These are phyloP conservation scores for Crithidia expoeki DNA, from an alignment of 208 protist genomes.

Conservation along the genomic window DNA sequence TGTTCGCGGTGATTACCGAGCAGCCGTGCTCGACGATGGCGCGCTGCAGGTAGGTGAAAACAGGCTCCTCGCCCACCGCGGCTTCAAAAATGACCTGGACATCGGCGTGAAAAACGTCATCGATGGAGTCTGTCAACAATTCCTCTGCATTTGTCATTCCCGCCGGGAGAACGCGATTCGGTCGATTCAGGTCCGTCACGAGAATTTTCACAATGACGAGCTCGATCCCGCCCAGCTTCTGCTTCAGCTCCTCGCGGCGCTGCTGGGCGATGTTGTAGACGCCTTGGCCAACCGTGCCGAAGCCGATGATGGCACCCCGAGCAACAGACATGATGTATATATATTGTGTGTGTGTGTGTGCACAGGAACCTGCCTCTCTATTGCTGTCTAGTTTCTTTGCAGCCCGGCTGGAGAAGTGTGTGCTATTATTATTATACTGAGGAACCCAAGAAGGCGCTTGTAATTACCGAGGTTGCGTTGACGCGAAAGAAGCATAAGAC, in stretches of 20 bases:
- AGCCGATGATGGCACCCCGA: slow-evolving; percentile 42
- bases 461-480: too few relatives aligned
- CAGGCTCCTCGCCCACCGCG: slow-evolving; percentile 40
- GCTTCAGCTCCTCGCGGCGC: slow-evolving; percentile 30
- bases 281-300: slow-evolving; percentile 47
- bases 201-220: slow-evolving; percentile 40
- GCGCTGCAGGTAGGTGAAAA: slow-evolving; percentile 31
- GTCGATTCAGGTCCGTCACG: slow-evolving; percentile 18
- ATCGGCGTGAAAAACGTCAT: slow-evolving; percentile 23
- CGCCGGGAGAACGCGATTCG: slow-evolving; percentile 21
- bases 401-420: too few relatives aligned
- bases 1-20: slow-evolving; percentile 46
- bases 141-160: slow-evolving; percentile 26
- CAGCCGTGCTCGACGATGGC: slow-evolving; percentile 35
- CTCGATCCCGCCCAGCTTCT: slow-evolving; percentile 29
- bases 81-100: slow-evolving; percentile 43
- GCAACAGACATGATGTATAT: slow-evolving; percentile 14
- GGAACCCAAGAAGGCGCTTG: too few relatives aligned
- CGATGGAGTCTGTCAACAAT: slow-evolving; percentile 33
- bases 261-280: slow-evolving; percentile 43
- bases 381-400: too few relatives aligned
- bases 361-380: too few relatives aligned
- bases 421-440: too few relatives aligned
- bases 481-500: too few relatives aligned
- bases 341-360: too few relatives aligned